Evolutionary conservation across 192 early-diverging fungal species (phyloP), one percentile per base, ranked within the genome.

Genomic region (Coemansia sp.): DNA sequence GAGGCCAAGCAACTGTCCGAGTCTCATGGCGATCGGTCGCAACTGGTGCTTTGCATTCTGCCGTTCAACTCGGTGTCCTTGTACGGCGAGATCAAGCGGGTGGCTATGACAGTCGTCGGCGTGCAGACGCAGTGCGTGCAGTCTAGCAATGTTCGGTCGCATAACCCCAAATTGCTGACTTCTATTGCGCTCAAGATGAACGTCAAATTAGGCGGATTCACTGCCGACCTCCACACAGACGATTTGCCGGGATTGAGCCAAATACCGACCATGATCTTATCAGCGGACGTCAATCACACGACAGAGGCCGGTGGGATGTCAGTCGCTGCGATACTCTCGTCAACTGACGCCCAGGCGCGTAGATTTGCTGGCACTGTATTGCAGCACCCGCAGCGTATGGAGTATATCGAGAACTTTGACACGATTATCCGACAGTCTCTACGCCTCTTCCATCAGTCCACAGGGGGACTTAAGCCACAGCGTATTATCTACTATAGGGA

Each of bases 401-500:
- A 76, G 64, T 70, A 49, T 28, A 73, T 81, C 13, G 74, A 76
- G 61, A 76, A 76, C 62, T 38, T 70, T 9, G 78, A 81, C 19
- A 65, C 55, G 6, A 23, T 87, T 13, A 62, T 78, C 1, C 66
- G 74, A 2, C 82, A 87, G 33, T 26, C 73, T 3, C 52, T 89
- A 43, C 77, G 81, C 5, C 26, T 55, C 0, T 87, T 86, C 42
- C 74, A 81, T 53, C 11, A 8, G 6, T 21, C 63, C 19, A 85
- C 79, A 7, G 74, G 69, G 10, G 32, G 59, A 13, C 11, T 37
- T 4, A 85, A 85, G 44, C 89, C 88, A 9, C 21, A 55, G 40
- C 73, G 84, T 30, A 87, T 91, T 47, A 3, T 91, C 19, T 85
- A 88, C 55, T 89, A 82, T 67, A 72, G 88, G 47, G 88, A 91